Evolutionary conservation across 495 filamentous ascomycete genomes (phyloP), one percentile per base, ranked within the genome.

Genomic region (Podospora pseudoanserina): DNA sequence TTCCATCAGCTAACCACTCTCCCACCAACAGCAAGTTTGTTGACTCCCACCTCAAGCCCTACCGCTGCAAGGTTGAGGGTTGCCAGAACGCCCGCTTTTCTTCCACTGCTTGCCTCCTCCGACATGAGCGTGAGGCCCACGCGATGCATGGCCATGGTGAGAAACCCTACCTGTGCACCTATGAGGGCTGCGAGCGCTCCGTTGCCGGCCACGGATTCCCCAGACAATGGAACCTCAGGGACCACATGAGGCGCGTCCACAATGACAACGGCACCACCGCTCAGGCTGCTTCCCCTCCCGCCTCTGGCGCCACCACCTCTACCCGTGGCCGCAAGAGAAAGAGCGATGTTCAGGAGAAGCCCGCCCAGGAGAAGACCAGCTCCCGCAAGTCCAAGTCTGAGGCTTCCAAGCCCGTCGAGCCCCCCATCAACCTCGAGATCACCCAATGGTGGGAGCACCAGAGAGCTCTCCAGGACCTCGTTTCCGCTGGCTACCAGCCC

Each of bases 241-340:
- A 97, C 83, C 93, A 97, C 82, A 96, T 96, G 92, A 90, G 90
- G 76, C 88, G 93, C 68, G 92, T 96, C 18, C 93, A 97, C 80
- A 91, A 94, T 79, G 92, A 93, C 80, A 87, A 80, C 66, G 81
- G 81, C 44, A 74, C 77, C 67, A 69, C 77, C 9, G 74, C 75
- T 58, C 75, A 74, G 68, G 67, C 77, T 7, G 73, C 79, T 54
- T 76, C 79, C n/a, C 78, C 81, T 32, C 72, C 78, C 28, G 69
- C 72, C 23, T 73, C 78, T 18, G 75, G 70, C 19, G 70, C 75
- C 64, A 67, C 72, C 34, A 63, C 72, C 27, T 69, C 81, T 66
- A 77, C 73, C 60, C 65, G 83, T 73, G 80, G 82, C 61, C 78
- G 82, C 26, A 84, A 84, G 79, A 75, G 82, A 26, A 85, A 85